Conservation (phyloP, 2,329 filamentous ascomycete species). For the Fusarium agapanthi region DNA sequence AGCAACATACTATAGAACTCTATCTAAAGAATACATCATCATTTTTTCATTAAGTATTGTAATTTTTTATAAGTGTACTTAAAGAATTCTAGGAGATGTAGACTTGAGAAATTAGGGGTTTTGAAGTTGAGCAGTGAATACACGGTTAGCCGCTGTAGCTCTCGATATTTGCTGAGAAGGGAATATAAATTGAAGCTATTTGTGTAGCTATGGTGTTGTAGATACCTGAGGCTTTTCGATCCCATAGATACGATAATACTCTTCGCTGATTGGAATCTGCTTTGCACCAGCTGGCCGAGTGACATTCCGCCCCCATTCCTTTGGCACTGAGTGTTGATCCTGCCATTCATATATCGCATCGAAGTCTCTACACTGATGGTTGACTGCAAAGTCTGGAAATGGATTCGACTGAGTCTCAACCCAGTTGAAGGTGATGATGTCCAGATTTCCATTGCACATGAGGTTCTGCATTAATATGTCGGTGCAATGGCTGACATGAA, state of each 20-base stretch:
- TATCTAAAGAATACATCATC: too few relatives aligned
- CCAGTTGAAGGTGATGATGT: slow-evolving; percentile 12
- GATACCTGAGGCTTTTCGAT: not conserved
- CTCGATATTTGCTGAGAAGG: too few relatives aligned
- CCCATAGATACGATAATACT: slow-evolving; percentile 8
- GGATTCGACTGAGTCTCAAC: slow-evolving; percentile 7
- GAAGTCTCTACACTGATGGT: slow-evolving; percentile 3
- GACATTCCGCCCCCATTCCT: slow-evolving; percentile 5
- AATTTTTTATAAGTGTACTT: too few relatives aligned
- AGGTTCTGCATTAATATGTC: slow-evolving; percentile 15
- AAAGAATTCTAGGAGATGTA: too few relatives aligned
- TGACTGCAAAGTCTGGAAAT: slow-evolving; percentile 9
- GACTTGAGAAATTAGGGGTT: too few relatives aligned
- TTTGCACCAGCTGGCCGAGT: not conserved
- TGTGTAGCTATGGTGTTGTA: not conserved
- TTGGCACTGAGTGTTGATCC: slow-evolving; percentile 5
- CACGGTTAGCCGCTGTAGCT: too few relatives aligned
- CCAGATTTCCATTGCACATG: not conserved
- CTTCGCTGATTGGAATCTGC: slow-evolving; percentile 2
- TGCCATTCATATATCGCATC: slow-evolving; percentile 14
- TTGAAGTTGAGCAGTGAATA: too few relatives aligned
- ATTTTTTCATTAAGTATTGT: too few relatives aligned
- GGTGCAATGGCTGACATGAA: slow-evolving; percentile 5
- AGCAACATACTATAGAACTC: too few relatives aligned
- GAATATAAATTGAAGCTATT: too few relatives aligned